phyloP scores from a whole-genome alignment of 306 rosid species.

The Vigna mungo region DNA sequence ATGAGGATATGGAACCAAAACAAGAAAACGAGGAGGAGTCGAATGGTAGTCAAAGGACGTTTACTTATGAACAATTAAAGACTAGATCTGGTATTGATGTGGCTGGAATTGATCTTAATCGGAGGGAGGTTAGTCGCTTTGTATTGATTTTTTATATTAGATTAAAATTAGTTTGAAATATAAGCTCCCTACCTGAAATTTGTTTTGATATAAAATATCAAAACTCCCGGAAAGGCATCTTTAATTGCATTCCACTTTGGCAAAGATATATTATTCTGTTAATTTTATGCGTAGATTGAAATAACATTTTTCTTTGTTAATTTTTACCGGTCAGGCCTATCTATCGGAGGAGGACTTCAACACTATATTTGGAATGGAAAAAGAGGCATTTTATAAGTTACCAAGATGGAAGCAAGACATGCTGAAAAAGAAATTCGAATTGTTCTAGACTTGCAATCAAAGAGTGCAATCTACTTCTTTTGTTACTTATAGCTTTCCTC shows the following conservation, averaged over 20 bases:
- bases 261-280: neutral
- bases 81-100: slow-evolving; percentile 64
- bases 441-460: slow-evolving; percentile 61
- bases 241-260: neutral
- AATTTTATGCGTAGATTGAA: slow-evolving; percentile 24
- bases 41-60: slow-evolving; percentile 47
- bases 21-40: slow-evolving; percentile 55
- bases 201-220: neutral
- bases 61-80: slow-evolving; percentile 80
- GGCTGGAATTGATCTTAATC: slow-evolving; percentile 74
- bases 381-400: slow-evolving; percentile 76
- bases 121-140: slow-evolving; percentile 77
- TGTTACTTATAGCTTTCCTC: slow-evolving; percentile 43
- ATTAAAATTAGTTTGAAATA: neutral
- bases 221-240: neutral
- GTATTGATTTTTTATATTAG: neutral
- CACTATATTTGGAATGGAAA: slow-evolving; percentile 68
- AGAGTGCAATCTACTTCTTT: slow-evolving; percentile 42
- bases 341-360: slow-evolving; percentile 83
- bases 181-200: neutral
- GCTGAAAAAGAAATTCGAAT: slow-evolving; percentile 82
- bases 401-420: slow-evolving; percentile 96
- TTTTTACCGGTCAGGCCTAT: slow-evolving; percentile 64
- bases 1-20: slow-evolving; percentile 59
- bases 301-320: slow-evolving; percentile 27